A percentile compares a stretch with the other conserved stretches of the same genome.
These are phyloP conservation scores for Cyclostephanos tholiformis DNA, from an alignment of 108 stramenopile species.

Conservation along the genomic window DNA sequence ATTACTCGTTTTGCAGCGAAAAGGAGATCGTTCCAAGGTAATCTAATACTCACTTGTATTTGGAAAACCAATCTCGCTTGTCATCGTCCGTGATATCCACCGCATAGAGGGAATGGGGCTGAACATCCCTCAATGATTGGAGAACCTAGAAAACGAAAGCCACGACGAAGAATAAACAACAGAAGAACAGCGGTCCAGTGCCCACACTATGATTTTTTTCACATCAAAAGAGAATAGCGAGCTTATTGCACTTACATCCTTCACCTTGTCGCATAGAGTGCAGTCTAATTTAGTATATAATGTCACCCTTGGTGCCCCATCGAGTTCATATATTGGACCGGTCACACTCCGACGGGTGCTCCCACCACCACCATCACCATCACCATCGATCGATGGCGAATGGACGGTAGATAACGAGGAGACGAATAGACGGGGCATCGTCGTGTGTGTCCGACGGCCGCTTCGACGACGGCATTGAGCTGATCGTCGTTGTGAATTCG, in stretches of 20 bases:
- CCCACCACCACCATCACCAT: no score
- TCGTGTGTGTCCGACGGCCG: no score
- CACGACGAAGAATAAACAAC: not conserved
- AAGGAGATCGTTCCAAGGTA: no score
- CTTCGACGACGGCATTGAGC: no score
- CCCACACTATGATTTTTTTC: not conserved
- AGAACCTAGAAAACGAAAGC: constrained; percentile 42
- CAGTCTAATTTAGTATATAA: constrained; percentile 86
- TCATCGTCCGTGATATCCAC: constrained; percentile 83
- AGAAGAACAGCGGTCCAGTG: not conserved
- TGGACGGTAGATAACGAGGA: no score
- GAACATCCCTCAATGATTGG: constrained; percentile 48
- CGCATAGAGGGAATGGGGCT: constrained; percentile 75
- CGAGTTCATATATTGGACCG: constrained; percentile 62
- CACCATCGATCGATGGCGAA: no score
- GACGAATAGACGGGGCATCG: no score
- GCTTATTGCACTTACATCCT: constrained; percentile 26
- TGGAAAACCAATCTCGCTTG: constrained; percentile 60
- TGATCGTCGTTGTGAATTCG: no score
- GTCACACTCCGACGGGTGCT: constrained; percentile 45
- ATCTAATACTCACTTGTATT: constrained; percentile 59
- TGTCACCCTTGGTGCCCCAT: constrained; percentile 47
- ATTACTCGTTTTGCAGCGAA: no score
- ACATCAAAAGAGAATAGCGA: not conserved
- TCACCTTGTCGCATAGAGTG: constrained; percentile 84